phyloP scores from a whole-genome alignment of 805 yeast genomes.

The Ogataea parapolymorpha region DNA sequence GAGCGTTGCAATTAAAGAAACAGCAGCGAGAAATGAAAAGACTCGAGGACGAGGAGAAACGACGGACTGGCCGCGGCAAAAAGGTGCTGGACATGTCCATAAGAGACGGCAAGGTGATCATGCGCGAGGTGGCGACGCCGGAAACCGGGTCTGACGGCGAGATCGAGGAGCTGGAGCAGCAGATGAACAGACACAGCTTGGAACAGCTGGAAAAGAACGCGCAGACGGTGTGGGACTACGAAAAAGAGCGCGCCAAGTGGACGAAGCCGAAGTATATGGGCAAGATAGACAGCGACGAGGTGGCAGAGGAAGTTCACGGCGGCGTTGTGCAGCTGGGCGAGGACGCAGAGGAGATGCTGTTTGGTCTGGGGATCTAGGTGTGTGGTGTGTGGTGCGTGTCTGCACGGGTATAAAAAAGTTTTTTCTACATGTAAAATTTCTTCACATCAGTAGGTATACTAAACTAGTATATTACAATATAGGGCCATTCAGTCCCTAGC shows the following conservation, averaged over 20 bases:
- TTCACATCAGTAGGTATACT: conserved; percentile 78
- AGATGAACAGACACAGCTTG: conserved; percentile 36
- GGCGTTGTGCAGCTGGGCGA: conserved; percentile 32
- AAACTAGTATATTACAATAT: conserved; percentile 53
- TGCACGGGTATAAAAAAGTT: conserved; percentile 6
- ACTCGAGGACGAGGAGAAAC: conserved; percentile 54
- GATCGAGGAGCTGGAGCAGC: conserved; percentile 32
- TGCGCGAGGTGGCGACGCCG: conserved; percentile 44
- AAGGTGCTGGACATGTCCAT: conserved; percentile 75
- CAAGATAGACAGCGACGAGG: conserved; percentile 1
- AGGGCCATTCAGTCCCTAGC: conserved; percentile 40
- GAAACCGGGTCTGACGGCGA: conserved; percentile 34
- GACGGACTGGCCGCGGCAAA: conserved; percentile 69
- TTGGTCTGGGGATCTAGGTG: conserved; percentile 22
- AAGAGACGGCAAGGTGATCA: conserved; percentile 71
- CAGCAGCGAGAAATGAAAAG: conserved; percentile 75
- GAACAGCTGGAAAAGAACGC: conserved; percentile 30
- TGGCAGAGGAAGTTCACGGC: conserved; percentile 11
- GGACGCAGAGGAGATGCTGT: conserved; percentile 28
- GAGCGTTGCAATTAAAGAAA: conserved; percentile 80
- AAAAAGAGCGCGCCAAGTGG: conserved; percentile 53
- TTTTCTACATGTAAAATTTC: conserved; percentile 12
- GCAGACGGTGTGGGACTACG: conserved; percentile 55
- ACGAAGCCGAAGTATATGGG: conserved; percentile 37
- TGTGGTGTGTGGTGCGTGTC: conserved; percentile 15